phyloP scores from a whole-genome alignment of 2,329 filamentous ascomycete genomes.

The Leptodontidium sp. region DNA sequence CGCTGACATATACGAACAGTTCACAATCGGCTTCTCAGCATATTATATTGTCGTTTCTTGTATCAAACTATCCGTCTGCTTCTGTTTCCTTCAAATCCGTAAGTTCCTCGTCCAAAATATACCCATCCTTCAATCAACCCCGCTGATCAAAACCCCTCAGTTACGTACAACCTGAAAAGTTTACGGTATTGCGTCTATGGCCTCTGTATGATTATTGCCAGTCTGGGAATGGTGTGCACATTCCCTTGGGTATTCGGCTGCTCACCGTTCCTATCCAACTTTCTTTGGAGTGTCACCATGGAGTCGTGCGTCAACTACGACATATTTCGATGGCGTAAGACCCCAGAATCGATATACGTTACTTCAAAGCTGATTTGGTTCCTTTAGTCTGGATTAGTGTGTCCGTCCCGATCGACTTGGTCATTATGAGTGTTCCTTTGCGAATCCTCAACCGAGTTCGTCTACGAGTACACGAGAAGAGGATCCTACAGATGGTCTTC shows the following conservation, averaged over 20 bases:
- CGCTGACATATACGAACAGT: constrained; percentile 27
- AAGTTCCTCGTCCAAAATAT: constrained; percentile 18
- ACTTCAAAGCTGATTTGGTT: constrained; percentile 14
- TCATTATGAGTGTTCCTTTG: constrained; percentile 41
- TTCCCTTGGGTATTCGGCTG: constrained; percentile 42
- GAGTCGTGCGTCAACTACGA: constrained; percentile 43
- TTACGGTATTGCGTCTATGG: constrained; percentile 39
- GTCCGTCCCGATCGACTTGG: constrained; percentile 43
- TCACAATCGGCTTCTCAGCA: constrained; percentile 40
- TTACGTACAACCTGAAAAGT: constrained; percentile 38
- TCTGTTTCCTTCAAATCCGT: constrained; percentile 45
- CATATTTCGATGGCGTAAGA: constrained; percentile 43
- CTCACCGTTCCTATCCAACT: constrained; percentile 43
- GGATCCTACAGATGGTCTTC: constrained; percentile 43
- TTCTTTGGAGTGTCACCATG: constrained; percentile 38
- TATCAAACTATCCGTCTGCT: constrained; percentile 46
- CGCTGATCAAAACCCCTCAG: constrained; percentile 28
- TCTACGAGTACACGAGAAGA: constrained; percentile 39
- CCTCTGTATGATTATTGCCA: constrained; percentile 39
- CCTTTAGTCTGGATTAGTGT: constrained; percentile 42
- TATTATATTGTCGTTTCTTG: constrained; percentile 43
- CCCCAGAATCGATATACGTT: background rate
- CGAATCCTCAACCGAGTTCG: constrained; percentile 38
- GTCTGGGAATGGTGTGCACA: constrained; percentile 37
- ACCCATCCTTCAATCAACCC: background rate